Conservation (phyloP, 2,329 filamentous ascomycete species). For the Arthrobotrys pseudoclavata region DNA sequence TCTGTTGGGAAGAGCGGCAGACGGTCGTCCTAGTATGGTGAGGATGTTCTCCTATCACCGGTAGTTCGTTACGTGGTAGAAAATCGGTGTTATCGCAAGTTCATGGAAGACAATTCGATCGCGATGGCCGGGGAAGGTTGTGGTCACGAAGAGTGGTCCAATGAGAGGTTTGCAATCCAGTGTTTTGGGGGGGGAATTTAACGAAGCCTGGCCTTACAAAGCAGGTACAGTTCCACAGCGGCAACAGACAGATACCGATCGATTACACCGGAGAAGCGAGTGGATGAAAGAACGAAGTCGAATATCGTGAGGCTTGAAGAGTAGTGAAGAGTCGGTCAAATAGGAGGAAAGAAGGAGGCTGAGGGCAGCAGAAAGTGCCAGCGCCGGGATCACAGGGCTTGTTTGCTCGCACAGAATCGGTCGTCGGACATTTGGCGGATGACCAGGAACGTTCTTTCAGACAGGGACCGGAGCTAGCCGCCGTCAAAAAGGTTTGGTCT, state of each 20-base stretch:
- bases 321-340: constrained; percentile 3
- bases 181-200: constrained; percentile 26
- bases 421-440: constrained; percentile 53
- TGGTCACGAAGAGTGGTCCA: not conserved
- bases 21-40: constrained; percentile 13
- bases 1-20: constrained; percentile 2
- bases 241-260: constrained; percentile 7
- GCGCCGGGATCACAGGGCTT: constrained; percentile 44
- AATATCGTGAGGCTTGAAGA: not conserved
- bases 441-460: constrained; percentile 30
- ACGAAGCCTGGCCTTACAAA: constrained; percentile 17
- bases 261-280: not conserved
- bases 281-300: constrained; percentile 10
- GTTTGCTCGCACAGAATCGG: constrained; percentile 23
- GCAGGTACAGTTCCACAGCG: constrained; percentile 33
- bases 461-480: constrained; percentile 35
- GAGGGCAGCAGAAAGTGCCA: constrained; percentile 5
- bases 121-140: constrained; percentile 23
- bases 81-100: constrained; percentile 36
- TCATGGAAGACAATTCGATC: constrained; percentile 52
- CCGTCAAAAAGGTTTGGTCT: constrained; percentile 19
- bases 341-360: constrained; percentile 21
- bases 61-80: not conserved
- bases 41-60: not conserved
- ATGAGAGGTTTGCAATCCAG: constrained; percentile 15